A percentile compares a stretch with the other conserved stretches of the same genome.
These are phyloP conservation scores for Stachybotrys echinatus DNA, from an alignment of 2,329 filamentous ascomycete genomes.

Conservation along the genomic window DNA sequence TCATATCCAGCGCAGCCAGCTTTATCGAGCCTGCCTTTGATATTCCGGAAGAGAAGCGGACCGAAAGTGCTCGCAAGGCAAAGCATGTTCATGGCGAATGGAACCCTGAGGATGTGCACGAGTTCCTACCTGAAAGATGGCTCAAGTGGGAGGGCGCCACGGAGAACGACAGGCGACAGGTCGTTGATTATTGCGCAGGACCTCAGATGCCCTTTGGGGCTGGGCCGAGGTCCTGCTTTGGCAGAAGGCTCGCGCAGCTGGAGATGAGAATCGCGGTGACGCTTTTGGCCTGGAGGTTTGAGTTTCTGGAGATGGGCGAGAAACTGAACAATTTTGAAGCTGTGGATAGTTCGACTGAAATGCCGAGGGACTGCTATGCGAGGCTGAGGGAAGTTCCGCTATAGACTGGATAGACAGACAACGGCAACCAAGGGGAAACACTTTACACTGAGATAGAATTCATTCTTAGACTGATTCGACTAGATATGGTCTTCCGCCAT, in stretches of 20 bases:
- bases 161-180: neutral
- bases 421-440: no score
- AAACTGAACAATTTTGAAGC: neutral
- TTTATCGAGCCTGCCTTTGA: no score
- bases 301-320: neutral
- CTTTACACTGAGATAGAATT: no score
- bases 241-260: neutral
- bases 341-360: no score
- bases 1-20: no score
- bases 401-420: no score
- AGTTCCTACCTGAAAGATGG: neutral
- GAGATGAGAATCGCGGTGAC: neutral
- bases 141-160: no score
- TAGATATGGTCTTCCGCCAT: no score
- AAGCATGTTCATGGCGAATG: neutral
- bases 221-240: neutral
- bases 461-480: no score
- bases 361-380: neutral
- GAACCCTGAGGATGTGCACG: neutral
- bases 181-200: neutral
- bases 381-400: no score
- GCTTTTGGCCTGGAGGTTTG: neutral
- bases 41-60: constrained; percentile 3
- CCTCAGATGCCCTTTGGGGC: neutral
- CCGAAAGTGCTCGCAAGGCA: neutral